Evolutionary conservation across 345 rosid species (phyloP), one percentile per base, ranked within the genome.

Genomic region (Ceriops decandra): DNA sequence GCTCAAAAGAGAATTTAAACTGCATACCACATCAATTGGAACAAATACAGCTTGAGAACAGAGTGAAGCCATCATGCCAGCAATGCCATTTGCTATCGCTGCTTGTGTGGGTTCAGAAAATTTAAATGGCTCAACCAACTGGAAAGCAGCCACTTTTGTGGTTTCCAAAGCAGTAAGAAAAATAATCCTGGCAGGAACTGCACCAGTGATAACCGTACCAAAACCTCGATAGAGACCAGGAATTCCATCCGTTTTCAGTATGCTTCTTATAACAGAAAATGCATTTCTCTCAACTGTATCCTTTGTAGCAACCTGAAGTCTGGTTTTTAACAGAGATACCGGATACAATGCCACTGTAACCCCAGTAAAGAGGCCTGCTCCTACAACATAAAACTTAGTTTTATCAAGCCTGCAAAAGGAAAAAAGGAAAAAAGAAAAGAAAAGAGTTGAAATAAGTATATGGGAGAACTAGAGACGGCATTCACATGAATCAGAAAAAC

Each of bases 341-440:
- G 98, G 99, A 74, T 95, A 95, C 31, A 95, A 64, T 68, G 91
- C 97, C 57, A 92, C 91, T 0, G 99, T 90, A 68, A 95, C 71
- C 73, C 98, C 99, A 1, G 99, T 90, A 84, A 95, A 95, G 68
- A 95, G 83, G 19, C 98, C 99, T 52, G 99, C 98, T 73, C 99
- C 99, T 31, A 80, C 86, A 56, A 87, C 87, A 72, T 91, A 95
- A 79, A 95, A 91, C 83, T 86, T 88, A 62, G 88, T 86, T 76
- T 90, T 95, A 72, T 95, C 97, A 66, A 95, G 98, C 87, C 98
- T 95, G 85, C 79, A 85, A 26, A 61, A 68, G 30, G 1, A 24
- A 76, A 84, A 26, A 64, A 63, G 28, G 3, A 31, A 26, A 84
- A 26, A 59, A 68, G 28, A 3, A 31, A 61, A 68, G 30, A 3